Conservation (phyloP, 2,329 filamentous ascomycete species). For the Nectriaceae sp. region DNA sequence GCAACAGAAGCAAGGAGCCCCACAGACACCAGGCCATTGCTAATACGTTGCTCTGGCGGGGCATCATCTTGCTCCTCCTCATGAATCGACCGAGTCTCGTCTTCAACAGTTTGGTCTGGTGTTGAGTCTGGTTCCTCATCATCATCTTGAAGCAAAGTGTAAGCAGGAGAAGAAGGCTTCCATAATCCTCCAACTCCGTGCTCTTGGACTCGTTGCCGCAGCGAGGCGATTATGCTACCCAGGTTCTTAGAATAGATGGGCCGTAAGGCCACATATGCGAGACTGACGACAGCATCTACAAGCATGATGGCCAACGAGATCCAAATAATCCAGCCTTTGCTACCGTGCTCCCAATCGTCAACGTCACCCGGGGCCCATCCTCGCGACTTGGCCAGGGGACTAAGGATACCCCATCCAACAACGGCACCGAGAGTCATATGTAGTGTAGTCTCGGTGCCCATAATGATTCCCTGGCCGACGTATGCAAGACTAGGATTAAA, state of each 20-base stretch:
- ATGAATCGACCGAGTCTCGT: constrained; percentile 7
- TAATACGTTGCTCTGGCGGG: constrained; percentile 79
- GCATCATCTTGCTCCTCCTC: constrained; percentile 70
- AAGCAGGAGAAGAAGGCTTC: constrained; percentile 19
- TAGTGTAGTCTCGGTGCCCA: constrained; percentile 92
- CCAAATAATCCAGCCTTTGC: constrained; percentile 99
- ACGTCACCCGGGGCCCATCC: constrained; percentile 91
- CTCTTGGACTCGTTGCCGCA: constrained; percentile 17
- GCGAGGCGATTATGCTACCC: background rate
- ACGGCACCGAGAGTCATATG: constrained; percentile 94
- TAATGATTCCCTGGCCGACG: constrained; percentile 96
- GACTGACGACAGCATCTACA: constrained; percentile 85
- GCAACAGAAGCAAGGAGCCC: constrained; percentile 75
- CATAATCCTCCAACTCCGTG: constrained; percentile 24
- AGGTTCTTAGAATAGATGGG: constrained; percentile 46
- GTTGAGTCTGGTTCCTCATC: constrained; percentile 8
- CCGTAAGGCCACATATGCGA: constrained; percentile 74
- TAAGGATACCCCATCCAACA: constrained; percentile 87
- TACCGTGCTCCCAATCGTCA: constrained; percentile 86
- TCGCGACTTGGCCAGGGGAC: constrained; percentile 79
- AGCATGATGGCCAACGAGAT: constrained; percentile 95
- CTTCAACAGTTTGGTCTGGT: constrained; percentile 3
- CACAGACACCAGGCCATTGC: constrained; percentile 68
- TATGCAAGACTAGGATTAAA: constrained; percentile 97
- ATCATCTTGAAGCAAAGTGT: constrained; percentile 22